Evolutionary conservation across 331 rosid genomes (phyloP), one percentile per base, ranked within the genome.

Genomic region (Rosa hybrid): DNA sequence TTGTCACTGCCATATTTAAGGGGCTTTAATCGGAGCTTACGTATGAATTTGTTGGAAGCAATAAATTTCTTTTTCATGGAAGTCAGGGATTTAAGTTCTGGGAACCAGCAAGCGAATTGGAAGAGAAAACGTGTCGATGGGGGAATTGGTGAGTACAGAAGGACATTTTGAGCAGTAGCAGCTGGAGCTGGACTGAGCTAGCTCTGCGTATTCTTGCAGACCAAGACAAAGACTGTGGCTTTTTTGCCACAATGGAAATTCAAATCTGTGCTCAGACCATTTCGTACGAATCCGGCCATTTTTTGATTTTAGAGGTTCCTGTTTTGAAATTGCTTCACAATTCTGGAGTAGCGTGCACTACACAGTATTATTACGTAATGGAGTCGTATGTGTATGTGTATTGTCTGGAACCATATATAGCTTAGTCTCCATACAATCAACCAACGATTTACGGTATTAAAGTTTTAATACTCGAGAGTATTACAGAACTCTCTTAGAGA

Each of bases 191-290:
- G 8, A 30, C 21, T 68, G 50, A 39, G n/a, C 72, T 2, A 63
- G n/a, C 49, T 17, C 72, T 68, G 50, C 72, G 71, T 18, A 41
- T 41, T 68, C 50, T 38, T 68, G 72, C 72, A 8, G 72, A 20
- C 72, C 72, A 17, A 39, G 46, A 64, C 48, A 59, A 65, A 7
- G 45, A 45, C n/a, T 64, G 2, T 30, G 70, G 44, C 44, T 7
- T 13, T 64, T 13, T 21, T n/a, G 64, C 64, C 21, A 14, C 30
- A 1, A 3, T 8, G 64, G 6, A 57, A 21, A 53, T 6, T 53
- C 60, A 53, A 53, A 53, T 18, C 10, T 53, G 21, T 53, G 59
- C n/a, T 10, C 34, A 10, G 42, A 25, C 65, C 13, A 10, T 23
- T 57, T 59, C 23, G 62, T 20, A 17, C 6, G 63, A 57, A 8